Percentiles rank a stretch among this genome's conserved stretches.
Evolutionary conservation across 345 rosid genomes (phyloP).

Genomic region (Salix udensis): DNA sequence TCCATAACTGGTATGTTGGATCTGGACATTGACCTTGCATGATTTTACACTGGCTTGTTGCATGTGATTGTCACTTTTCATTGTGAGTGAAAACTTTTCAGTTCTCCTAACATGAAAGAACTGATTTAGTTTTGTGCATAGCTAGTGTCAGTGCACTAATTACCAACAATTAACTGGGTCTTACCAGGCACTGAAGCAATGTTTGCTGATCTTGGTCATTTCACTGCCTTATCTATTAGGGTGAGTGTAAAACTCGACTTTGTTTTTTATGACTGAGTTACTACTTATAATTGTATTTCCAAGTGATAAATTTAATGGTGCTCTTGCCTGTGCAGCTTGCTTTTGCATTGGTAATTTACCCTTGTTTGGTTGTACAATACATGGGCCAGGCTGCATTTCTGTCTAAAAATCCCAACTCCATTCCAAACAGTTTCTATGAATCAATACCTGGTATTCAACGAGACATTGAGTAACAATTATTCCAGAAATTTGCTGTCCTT

Average conservation of each 20-base stretch:
- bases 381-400: slow-evolving; percentile 98
- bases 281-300: background rate
- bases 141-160: background rate
- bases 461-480: slow-evolving; percentile 3
- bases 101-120: background rate
- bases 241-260: slow-evolving; percentile 31
- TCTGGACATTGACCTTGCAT: slow-evolving; percentile 13
- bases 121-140: background rate
- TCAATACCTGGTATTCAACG: slow-evolving; percentile 69
- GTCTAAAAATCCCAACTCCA: slow-evolving; percentile 50
- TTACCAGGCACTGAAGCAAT: slow-evolving; percentile 91
- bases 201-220: slow-evolving; percentile 96
- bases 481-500: background rate
- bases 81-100: background rate
- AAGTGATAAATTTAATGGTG: slow-evolving; percentile 16
- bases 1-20: slow-evolving; percentile 67
- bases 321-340: slow-evolving; percentile 60
- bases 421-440: slow-evolving; percentile 56
- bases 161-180: slow-evolving; percentile 17
- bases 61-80: background rate
- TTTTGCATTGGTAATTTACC: slow-evolving; percentile 67
- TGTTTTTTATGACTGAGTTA: background rate
- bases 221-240: slow-evolving; percentile 76
- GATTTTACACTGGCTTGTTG: background rate
- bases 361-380: slow-evolving; percentile 92